Percentiles rank a stretch among this genome's conserved stretches.
phyloP scores from a whole-genome alignment of 495 filamentous ascomycete genomes.

The Penicillium turbatum region DNA sequence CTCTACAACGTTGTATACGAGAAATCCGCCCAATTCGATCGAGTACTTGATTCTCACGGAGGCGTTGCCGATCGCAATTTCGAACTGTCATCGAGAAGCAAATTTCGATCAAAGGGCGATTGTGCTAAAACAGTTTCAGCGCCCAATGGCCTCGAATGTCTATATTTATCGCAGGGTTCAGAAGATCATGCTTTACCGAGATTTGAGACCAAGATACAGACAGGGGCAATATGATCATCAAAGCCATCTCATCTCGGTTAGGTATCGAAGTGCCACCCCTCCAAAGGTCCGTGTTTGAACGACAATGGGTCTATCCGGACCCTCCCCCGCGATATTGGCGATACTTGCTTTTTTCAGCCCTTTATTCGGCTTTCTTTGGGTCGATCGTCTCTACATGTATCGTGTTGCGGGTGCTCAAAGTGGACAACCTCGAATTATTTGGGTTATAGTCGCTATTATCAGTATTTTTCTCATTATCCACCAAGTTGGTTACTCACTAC shows the following conservation, averaged over 20 bases:
- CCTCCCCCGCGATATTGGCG: slow-evolving; percentile 3
- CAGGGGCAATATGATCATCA: background rate
- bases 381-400: too few species aligned
- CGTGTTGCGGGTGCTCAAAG: too few species aligned
- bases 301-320: background rate
- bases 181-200: background rate
- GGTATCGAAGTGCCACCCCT: background rate
- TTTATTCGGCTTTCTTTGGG: too few species aligned
- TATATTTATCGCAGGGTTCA: background rate
- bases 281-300: background rate
- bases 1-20: background rate
- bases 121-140: background rate
- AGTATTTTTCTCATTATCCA: background rate
- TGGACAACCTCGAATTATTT: too few species aligned
- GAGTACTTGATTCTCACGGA: background rate
- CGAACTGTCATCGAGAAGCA: background rate
- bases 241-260: slow-evolving; percentile 3
- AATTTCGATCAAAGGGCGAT: background rate
- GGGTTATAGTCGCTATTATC: too few species aligned
- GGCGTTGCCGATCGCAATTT: background rate
- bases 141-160: background rate
- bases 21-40: background rate
- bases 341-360: background rate
- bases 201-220: background rate
- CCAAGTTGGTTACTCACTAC: background rate